A percentile compares a stretch with the other conserved stretches of the same genome.
Evolutionary conservation across 75 land plant species (phyloP).

Genomic region (Pinus tabuliformis): DNA sequence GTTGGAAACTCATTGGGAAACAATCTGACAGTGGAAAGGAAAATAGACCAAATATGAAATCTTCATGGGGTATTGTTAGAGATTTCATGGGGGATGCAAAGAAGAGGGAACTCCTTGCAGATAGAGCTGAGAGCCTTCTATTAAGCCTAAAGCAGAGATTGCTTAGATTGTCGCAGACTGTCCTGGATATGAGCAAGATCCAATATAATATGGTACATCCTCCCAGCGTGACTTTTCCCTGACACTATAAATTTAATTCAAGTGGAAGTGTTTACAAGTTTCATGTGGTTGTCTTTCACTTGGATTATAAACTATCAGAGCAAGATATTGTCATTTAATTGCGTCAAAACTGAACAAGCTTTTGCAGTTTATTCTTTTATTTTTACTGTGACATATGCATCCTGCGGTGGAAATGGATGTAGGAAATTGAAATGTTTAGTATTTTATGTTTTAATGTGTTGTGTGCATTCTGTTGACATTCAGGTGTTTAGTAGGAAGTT

Average conservation of each 20-base stretch:
- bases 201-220: constrained; percentile 68
- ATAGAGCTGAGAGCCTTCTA: constrained; percentile 64
- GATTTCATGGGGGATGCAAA: constrained; percentile 50
- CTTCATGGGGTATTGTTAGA: background rate
- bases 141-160: constrained; percentile 53
- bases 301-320: too few relatives aligned
- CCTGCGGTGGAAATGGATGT: background rate
- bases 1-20: constrained; percentile 9
- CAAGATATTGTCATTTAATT: too few relatives aligned
- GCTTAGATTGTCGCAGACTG: constrained; percentile 71
- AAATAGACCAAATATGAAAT: background rate
- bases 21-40: constrained; percentile 1
- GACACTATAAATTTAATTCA: background rate
- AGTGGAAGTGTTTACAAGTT: background rate
- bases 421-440: too few relatives aligned
- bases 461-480: background rate
- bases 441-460: background rate
- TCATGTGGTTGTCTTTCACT: too few relatives aligned
- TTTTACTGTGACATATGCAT: background rate
- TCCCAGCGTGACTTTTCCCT: background rate
- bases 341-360: background rate
- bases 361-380: background rate
- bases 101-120: constrained; percentile 52
- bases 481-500: too few relatives aligned
- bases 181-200: constrained; percentile 7